phyloP scores from a whole-genome alignment of 140 eudicot species.

The Senecio squalidus region DNA sequence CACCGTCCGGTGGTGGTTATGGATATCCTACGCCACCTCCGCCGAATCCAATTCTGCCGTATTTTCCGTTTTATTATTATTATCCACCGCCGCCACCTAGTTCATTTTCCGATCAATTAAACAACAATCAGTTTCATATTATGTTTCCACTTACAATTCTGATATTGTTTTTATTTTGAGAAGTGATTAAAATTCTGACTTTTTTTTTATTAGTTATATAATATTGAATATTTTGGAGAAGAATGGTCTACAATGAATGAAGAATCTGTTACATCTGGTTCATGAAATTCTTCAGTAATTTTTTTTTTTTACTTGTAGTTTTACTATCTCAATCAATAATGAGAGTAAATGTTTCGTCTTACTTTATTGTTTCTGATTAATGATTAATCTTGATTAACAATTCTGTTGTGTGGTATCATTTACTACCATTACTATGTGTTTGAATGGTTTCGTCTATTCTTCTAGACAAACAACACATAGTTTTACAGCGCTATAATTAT shows the following conservation, averaged over 20 bases:
- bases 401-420: neutral
- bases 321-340: slow-evolving; percentile 22
- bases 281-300: neutral
- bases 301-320: slow-evolving; percentile 11
- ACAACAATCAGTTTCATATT: neutral
- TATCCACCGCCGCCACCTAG: slow-evolving; percentile 38
- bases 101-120: slow-evolving; percentile 18
- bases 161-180: neutral
- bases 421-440: no score
- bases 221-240: neutral
- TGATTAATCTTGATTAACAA: no score
- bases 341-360: neutral
- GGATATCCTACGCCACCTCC: slow-evolving; percentile 41
- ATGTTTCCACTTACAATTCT: slow-evolving; percentile 2
- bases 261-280: slow-evolving; percentile 5
- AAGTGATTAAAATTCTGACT: neutral
- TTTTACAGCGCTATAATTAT: no score
- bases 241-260: slow-evolving; percentile 4
- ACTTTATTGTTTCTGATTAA: neutral
- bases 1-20: slow-evolving; percentile 24
- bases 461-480: no score
- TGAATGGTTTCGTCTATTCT: no score
- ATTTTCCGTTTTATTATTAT: slow-evolving; percentile 47
- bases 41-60: slow-evolving; percentile 51
- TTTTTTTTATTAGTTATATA: neutral